These are phyloP conservation scores for Vairimorpha apis DNA, from an alignment of 371 early-diverging fungal genomes.

Conservation along the genomic window DNA sequence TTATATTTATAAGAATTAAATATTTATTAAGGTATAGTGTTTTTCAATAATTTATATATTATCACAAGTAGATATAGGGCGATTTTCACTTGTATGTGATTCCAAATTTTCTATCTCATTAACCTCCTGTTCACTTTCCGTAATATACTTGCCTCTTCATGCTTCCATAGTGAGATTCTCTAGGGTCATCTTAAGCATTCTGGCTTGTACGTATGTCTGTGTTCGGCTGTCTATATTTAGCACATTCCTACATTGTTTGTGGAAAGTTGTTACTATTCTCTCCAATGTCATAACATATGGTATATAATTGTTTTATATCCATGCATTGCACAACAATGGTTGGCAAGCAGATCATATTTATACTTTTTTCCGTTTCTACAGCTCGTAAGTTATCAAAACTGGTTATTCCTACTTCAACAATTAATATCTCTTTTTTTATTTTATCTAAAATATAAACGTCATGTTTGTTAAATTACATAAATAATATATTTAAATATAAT, in stretches of 20 bases:
- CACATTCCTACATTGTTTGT: not conserved
- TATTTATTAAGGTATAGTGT: too few species aligned
- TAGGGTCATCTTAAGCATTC: not conserved
- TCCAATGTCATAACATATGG: not conserved
- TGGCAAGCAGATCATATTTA: not conserved
- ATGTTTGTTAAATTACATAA: too few species aligned
- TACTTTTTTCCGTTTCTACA: not conserved
- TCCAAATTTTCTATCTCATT: too few species aligned
- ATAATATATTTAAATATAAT: too few species aligned
- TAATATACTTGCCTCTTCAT: not conserved
- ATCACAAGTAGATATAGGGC: too few species aligned
- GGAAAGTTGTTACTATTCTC: too few species aligned
- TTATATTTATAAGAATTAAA: too few species aligned
- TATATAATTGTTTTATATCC: conserved; percentile 5
- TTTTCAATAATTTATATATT: too few species aligned
- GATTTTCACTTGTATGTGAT: too few species aligned
- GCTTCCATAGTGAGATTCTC: not conserved
- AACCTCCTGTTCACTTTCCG: not conserved
- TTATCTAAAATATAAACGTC: too few species aligned
- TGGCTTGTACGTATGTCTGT: not conserved
- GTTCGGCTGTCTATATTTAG: not conserved
- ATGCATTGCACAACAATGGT: not conserved
- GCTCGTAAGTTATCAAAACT: not conserved
- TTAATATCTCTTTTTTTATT: not conserved
- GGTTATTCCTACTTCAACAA: not conserved